Evolutionary conservation across 2,329 filamentous ascomycete species (phyloP).

Genomic region (Verticillium nubilum): DNA sequence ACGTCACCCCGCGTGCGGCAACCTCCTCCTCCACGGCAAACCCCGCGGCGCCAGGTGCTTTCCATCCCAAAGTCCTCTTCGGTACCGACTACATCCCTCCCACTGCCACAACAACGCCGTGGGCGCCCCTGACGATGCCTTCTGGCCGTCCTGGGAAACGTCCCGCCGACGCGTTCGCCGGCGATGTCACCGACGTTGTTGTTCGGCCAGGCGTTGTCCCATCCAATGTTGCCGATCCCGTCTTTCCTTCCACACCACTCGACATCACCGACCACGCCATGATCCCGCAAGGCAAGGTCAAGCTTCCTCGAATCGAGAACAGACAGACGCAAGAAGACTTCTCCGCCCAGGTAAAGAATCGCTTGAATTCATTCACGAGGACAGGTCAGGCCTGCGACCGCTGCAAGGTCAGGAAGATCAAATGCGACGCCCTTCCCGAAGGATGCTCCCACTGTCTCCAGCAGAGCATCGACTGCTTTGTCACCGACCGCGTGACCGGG

Average conservation of each 20-base stretch:
- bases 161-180: conserved; percentile 32
- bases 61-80: not conserved
- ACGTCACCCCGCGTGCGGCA: not conserved
- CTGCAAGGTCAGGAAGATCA: conserved; percentile 85
- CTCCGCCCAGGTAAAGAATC: conserved; percentile 50
- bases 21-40: not conserved
- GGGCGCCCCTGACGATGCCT: conserved; percentile 15
- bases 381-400: conserved; percentile 86
- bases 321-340: conserved; percentile 38
- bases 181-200: conserved; percentile 25
- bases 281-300: conserved; percentile 29
- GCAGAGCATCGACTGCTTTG: conserved; percentile 72
- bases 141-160: conserved; percentile 36
- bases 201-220: conserved; percentile 10
- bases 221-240: conserved; percentile 24
- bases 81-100: not conserved
- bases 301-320: conserved; percentile 43
- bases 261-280: not conserved
- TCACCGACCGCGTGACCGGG: conserved; percentile 82
- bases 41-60: not conserved
- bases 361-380: conserved; percentile 48
- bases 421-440: conserved; percentile 74
- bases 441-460: conserved; percentile 79
- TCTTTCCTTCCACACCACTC: conserved; percentile 16
- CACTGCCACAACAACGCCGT: not conserved